Base-by-base conservation (phyloP, 2,329 filamentous ascomycete species). In the Cadophora sp. region DNA sequence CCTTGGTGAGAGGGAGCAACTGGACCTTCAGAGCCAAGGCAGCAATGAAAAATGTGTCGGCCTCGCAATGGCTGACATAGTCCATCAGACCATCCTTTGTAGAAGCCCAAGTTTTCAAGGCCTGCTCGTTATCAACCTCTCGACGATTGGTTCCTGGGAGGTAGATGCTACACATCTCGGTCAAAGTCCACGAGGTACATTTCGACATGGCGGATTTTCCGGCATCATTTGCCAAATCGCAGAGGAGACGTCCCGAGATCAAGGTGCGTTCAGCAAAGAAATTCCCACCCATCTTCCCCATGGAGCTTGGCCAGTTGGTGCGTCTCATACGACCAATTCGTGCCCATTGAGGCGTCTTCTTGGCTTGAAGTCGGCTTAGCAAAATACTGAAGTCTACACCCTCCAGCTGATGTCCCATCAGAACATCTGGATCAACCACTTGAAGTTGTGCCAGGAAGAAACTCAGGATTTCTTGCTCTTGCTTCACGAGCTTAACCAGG, bases 171-270 rank as follows among this genome's bases (percentile, higher is more conserved):
- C 94, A 97, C 94, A 99, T 99, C 79, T 99, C 96, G 1, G 95
- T 96, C 79, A 99, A 84, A 78, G 92, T 97, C 96, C 96, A 99
- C 3, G 94, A 97, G 79, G 97, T 95, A 79, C 96, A 99, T 81
- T 97, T 97, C 74, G 87, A 90, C 95, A 98, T 98, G 71, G 94
- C 87, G 13, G 95, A 97, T 83, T 97, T 98, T 79, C 96, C 96
- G 76, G 96, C 92, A 73, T 99, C 96, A 78, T 99, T 99, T 66
- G 91, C 94, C 67, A 98, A 83, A 81, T 99, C 96, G 78, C 96
- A 98, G 65, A 98, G 86, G 68, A 99, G 83, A 73, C 96, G 90
- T 48, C 96, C 96, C 69, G 94, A 88, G 72, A 97, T 91, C 65
- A 99, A 80, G 76, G 97, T 93, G 67, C 95, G 90, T 79, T 99